Base-by-base conservation (phyloP, 2,329 filamentous ascomycete genomes). In the Penicillium capsulatum region DNA sequence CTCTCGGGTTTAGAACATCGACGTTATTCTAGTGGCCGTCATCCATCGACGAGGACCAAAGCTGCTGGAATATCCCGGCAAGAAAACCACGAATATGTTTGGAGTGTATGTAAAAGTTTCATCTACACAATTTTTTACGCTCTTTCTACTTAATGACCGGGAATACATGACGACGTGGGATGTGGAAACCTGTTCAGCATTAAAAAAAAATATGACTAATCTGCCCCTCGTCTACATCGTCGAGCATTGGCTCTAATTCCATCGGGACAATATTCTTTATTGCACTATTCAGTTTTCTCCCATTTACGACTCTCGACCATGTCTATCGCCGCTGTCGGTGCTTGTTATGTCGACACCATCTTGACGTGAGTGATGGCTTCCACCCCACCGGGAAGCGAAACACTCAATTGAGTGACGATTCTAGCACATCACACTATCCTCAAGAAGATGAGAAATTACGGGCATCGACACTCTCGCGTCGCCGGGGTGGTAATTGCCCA, bases 371-470 rank as follows among this genome's bases (percentile, higher is more conserved):
- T 16, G 7, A 2, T 6, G 10, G 11, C 35, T 38, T 35, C 43
- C n/a, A 6, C 26, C 11, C 26, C 5, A 14, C 13, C 11, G 19
- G 9, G 9, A 22, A 9, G 9, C 5, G 19, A 9, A 22, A 22
- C 9, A 9, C 9, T 9, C 19, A 5, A 9, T 22, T 22, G 9
- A 22, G 5, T 4, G 13, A 6, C n/a, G 5, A 28, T 28, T 28
- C 19, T 9, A 63, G 55, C 45, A 57, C 53, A 14, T 48, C 81
- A 3, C 67, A 78, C 55, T 87, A 79, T 57, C 84, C 84, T 1
- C 63, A 64, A 5, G 84, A 89, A 65, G 84, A 90, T 67, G 74
- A 79, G 33, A 89, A 89, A 63, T 70, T 86, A 28, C 80, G 84
- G 20, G 83, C 84, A 13, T 75, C 76, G 2, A 70, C 58, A 16